Base-by-base conservation (phyloP, 208 protist species). In the Trypanosoma melophagium region DNA sequence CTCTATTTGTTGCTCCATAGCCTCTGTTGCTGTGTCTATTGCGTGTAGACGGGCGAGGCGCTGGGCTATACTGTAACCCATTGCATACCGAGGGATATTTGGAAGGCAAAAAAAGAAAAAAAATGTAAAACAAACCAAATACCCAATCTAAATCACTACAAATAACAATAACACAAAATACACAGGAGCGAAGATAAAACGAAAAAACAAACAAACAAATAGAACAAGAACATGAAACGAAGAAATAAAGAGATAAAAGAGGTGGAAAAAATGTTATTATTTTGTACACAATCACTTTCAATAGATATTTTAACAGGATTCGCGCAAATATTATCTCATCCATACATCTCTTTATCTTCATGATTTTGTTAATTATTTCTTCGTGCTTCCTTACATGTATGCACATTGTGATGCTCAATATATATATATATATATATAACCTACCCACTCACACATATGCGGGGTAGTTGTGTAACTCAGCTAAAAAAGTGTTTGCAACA, bases 341-440 rank as follows among this genome's bases (percentile, higher is more conserved):
- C 5, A 35, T 35, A 35, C 28, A 35, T 35, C 28, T 7, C 3
- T 35, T 1, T 35, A 35, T 35, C 5, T 7, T 35, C 5, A 35
- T 35, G 5, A 35, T 35, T 35, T 35, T 35, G 5, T 35, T 35
- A 35, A 1, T 7, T 7, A 35, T 35, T 35, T 5, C 1, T 35
- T 35, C 28, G 28, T 35, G 28, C 1, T 35, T 35, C 5, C 28
- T 35, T 35, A 47, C 22, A 61, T 61, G 22, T 50, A 0, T 49
- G 10, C 45, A 47, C 41, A 17, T 61, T 1, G 4, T 12, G 40
- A 44, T 47, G n/a, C 22, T 38, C 9, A 9, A 61, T 61, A 61
- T 47, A 61, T 61, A 61, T 47, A 61, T 61, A 61, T 61, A 61
- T 47, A 61, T 61, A 61, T 61, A 61, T 61, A 47, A 35, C 28